Base-by-base conservation (phyloP, 2,329 filamentous ascomycete species). In the Aspergillus fructus region DNA sequence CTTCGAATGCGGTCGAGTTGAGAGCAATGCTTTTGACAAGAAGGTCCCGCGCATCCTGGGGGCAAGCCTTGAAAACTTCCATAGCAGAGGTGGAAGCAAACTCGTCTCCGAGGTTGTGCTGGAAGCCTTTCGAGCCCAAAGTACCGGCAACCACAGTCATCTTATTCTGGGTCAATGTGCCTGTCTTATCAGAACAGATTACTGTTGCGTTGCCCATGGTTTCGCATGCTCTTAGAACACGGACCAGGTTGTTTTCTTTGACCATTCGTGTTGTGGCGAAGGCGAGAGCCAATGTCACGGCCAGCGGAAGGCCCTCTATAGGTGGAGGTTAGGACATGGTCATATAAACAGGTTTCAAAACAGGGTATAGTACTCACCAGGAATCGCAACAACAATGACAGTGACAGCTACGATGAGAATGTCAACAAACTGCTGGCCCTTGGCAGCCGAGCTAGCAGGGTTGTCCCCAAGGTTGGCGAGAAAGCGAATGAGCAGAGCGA, bases 401-500 rank as follows among this genome's bases (percentile, higher is more conserved):
- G 89, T 91, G 39, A 91, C 86, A 21, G 90, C 88, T 45, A 90
- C 86, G 62, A 92, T 91, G 66, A 92, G 85, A 59, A 91, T 90
- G 59, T 88, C 83, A 64, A 91, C 80, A 66, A 91, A 91, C 52
- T 84, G 81, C 67, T 93, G 90, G 8, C 89, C 92, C 76, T 96
- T 96, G 53, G 86, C 73, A 3, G 90, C 86, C 3, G 91, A 81
- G 0, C 82, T 81, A 2, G 76, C 76, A 3, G 68, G 62, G 57
- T 84, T 79, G 17, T 73, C 77, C 54, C 74, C 81, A 3, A 96
- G 82, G 12, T 85, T 77, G 48, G 87, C 90, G 9, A 94, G 79
- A 70, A 96, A 97, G 66, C 91, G 85, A 76, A 96, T 93, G 68
- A 96, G 85, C 13, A 96, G 81, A 46, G 96, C 89, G 47, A 93